phyloP scores from a whole-genome alignment of 2,329 filamentous ascomycete species.

The Diaporthe sp. region DNA sequence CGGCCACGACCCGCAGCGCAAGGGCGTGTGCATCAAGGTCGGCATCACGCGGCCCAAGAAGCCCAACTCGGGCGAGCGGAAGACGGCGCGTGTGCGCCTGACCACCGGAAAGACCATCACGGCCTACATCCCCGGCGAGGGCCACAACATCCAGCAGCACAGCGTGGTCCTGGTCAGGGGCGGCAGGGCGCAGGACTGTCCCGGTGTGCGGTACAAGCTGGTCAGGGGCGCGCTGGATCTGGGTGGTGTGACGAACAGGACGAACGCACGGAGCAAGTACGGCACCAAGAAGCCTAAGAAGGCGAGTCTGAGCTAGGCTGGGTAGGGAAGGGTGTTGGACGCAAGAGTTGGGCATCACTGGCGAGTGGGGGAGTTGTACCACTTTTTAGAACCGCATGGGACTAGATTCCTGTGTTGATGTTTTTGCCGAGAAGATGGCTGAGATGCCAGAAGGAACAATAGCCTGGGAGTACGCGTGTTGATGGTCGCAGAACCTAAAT shows the following conservation, averaged over 20 bases:
- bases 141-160: constrained; percentile 99
- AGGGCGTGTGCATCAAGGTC: constrained; percentile 96
- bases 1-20: constrained; percentile 81
- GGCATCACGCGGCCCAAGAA: constrained; percentile 97
- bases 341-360: background rate
- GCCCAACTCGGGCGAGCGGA: constrained; percentile 96
- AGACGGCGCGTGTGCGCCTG: constrained; percentile 91
- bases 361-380: background rate
- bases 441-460: too few species aligned
- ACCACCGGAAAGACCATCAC: constrained; percentile 90
- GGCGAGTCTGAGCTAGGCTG: constrained; percentile 67
- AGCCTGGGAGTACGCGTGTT: too few species aligned
- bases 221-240: constrained; percentile 93
- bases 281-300: constrained; percentile 99
- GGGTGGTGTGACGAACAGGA: constrained; percentile 90
- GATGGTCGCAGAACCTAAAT: background rate
- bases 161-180: constrained; percentile 96
- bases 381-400: background rate
- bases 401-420: background rate
- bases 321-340: background rate
- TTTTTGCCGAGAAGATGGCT: background rate
- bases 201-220: constrained; percentile 95
- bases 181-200: constrained; percentile 95
- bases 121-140: constrained; percentile 96
- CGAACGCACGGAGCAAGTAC: constrained; percentile 92